A percentile compares a stretch with the other conserved stretches of the same genome.
Evolutionary conservation across 2,329 filamentous ascomycete species (phyloP).

Genomic region (Stachybotrys elegans): DNA sequence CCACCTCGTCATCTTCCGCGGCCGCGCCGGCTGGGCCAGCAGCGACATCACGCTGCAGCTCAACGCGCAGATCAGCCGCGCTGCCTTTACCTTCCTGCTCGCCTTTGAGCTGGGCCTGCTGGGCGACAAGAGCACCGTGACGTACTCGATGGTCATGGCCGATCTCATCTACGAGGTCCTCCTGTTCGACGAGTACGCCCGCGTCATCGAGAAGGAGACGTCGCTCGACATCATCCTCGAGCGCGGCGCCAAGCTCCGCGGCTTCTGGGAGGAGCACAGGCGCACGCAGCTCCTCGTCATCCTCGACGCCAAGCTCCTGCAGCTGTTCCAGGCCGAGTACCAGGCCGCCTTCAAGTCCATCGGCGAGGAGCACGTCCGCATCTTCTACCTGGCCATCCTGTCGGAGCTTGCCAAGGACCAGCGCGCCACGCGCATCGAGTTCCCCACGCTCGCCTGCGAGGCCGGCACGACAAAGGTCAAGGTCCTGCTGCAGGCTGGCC

Average conservation of each 20-base stretch:
- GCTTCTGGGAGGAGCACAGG: slow-evolving; percentile 18
- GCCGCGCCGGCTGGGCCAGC: slow-evolving; percentile 22
- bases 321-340: slow-evolving; percentile 30
- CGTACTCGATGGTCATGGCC: slow-evolving; percentile 35
- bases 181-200: slow-evolving; percentile 18
- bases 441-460: slow-evolving; percentile 30
- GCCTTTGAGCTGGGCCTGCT: slow-evolving; percentile 36
- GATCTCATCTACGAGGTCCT: slow-evolving; percentile 17
- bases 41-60: slow-evolving; percentile 33
- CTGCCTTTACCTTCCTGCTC: slow-evolving; percentile 39
- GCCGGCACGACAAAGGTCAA: slow-evolving; percentile 24
- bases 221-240: slow-evolving; percentile 15
- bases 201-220: slow-evolving; percentile 14
- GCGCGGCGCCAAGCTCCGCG: slow-evolving; percentile 17
- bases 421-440: slow-evolving; percentile 27
- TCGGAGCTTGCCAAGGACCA: slow-evolving; percentile 29
- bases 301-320: slow-evolving; percentile 32
- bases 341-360: slow-evolving; percentile 16
- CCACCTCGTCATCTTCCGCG: slow-evolving; percentile 40
- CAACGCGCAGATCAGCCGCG: slow-evolving; percentile 25
- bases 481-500: slow-evolving; percentile 29
- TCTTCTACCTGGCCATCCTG: slow-evolving; percentile 36
- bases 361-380: slow-evolving; percentile 24
- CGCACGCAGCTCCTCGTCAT: slow-evolving; percentile 26
- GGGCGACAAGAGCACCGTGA: slow-evolving; percentile 22